A percentile compares a stretch with the other conserved stretches of the same genome.
Conservation (phyloP, 225 moss, liverwort and hornwort species). For the Anthoceros angustus region DNA sequence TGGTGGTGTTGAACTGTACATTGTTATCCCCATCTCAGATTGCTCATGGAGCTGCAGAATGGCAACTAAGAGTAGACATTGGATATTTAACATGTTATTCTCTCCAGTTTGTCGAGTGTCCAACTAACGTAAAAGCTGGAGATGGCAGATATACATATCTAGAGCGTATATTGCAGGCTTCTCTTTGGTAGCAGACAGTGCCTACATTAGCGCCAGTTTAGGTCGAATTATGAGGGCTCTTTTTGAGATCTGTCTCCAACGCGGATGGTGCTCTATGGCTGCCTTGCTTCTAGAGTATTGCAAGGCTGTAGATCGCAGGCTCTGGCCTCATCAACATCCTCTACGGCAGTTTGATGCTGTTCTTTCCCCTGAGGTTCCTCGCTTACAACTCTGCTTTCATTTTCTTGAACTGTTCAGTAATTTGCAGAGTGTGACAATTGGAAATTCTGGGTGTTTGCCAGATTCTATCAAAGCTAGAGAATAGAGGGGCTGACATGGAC, state of each 20-base stretch:
- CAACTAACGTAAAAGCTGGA: no score
- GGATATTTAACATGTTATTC: no score
- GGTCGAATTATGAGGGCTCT: conserved; percentile 97
- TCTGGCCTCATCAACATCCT: conserved; percentile 97
- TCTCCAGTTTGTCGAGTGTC: no score
- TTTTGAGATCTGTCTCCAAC: conserved; percentile 85
- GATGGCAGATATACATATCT: conserved; percentile 62
- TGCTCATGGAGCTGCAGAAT: no score
- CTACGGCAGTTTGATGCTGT: conserved; percentile 83
- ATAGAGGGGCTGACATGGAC: conserved; percentile 60
- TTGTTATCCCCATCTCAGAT: no score
- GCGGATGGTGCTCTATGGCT: conserved; percentile 97
- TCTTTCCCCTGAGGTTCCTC: conserved; percentile 59
- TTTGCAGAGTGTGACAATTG: not conserved
- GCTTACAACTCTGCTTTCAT: not conserved
- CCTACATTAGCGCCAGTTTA: conserved; percentile 96
- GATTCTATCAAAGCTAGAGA: conserved; percentile 84
- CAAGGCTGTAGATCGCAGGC: conserved; percentile 90
- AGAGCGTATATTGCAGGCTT: conserved; percentile 88
- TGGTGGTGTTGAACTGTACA: not conserved
- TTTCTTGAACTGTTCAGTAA: not conserved
- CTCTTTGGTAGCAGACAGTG: conserved; percentile 90
- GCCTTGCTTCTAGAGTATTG: conserved; percentile 86
- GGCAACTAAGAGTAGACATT: no score
- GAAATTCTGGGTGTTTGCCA: conserved; percentile 9